Conservation (phyloP, 176 grass and related monocot genomes). For the Thinopyrum elongatum region DNA sequence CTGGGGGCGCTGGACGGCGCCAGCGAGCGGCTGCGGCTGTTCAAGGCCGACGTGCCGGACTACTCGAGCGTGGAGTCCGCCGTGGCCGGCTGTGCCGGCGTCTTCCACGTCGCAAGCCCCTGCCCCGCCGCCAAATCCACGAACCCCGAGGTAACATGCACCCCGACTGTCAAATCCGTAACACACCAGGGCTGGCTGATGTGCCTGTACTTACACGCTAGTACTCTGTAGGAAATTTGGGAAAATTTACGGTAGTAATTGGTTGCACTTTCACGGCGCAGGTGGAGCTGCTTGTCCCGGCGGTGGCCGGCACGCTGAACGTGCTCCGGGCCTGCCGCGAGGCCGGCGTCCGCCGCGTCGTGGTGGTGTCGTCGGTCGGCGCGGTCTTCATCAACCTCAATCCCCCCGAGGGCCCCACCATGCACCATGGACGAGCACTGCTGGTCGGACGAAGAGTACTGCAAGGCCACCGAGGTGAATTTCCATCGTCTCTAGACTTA, state of each 20-base stretch:
- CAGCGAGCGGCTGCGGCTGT: constrained; percentile 50
- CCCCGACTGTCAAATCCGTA: neutral
- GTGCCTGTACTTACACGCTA: too few relatives aligned
- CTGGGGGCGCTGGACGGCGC: constrained; percentile 46
- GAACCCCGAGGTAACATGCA: neutral
- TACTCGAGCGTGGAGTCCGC: constrained; percentile 31
- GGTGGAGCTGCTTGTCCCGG: constrained; percentile 57
- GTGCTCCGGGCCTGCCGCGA: constrained; percentile 55
- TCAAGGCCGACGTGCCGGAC: constrained; percentile 67
- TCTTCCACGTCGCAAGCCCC: constrained; percentile 56
- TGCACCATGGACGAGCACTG: constrained; percentile 50
- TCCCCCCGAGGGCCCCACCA: constrained; percentile 29
- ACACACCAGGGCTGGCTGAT: too few relatives aligned
- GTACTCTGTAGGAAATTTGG: too few relatives aligned
- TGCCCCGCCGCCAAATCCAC: neutral
- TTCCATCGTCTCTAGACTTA: neutral
- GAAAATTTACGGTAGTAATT: too few relatives aligned
- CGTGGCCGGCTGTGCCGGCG: constrained; percentile 59
- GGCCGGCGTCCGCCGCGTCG: constrained; percentile 49
- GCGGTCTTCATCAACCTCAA: constrained; percentile 45
- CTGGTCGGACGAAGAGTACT: constrained; percentile 68
- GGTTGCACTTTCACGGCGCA: constrained; percentile 11
- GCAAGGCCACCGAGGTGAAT: constrained; percentile 51
- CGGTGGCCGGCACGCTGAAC: constrained; percentile 63
- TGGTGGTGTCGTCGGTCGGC: constrained; percentile 61